Conservation (phyloP, 2,329 filamentous ascomycete species). For the Claviceps africana region DNA sequence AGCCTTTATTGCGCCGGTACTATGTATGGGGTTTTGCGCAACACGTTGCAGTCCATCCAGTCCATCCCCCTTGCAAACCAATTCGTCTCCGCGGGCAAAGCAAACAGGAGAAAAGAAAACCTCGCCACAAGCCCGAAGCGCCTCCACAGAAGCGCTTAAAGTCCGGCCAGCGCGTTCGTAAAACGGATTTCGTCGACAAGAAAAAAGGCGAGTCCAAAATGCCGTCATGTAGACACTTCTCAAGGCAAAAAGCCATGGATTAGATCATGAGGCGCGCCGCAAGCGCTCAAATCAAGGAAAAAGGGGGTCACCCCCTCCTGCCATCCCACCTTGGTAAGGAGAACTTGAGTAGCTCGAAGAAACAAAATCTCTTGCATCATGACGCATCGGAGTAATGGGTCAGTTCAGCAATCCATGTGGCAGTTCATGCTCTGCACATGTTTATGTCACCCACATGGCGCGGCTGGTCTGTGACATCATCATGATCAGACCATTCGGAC, state of each 20-base stretch:
- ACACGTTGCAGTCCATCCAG: background rate
- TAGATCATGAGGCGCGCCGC: background rate
- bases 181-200: background rate
- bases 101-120: background rate
- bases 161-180: background rate
- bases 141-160: background rate
- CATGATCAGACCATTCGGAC: constrained; percentile 1
- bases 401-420: background rate
- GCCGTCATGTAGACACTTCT: background rate
- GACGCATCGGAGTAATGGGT: background rate
- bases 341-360: background rate
- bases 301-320: background rate
- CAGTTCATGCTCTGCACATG: background rate
- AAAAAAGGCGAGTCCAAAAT: background rate
- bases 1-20: background rate
- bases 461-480: background rate
- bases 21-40: too few relatives aligned
- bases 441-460: background rate
- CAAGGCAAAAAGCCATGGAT: too few relatives aligned
- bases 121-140: background rate
- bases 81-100: background rate
- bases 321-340: too few relatives aligned
- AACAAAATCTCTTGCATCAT: background rate
- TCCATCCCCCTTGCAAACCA: background rate
- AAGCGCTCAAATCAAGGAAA: background rate